phyloP scores from a whole-genome alignment of 2,329 filamentous ascomycete species.

The Xylariaceae sp. region DNA sequence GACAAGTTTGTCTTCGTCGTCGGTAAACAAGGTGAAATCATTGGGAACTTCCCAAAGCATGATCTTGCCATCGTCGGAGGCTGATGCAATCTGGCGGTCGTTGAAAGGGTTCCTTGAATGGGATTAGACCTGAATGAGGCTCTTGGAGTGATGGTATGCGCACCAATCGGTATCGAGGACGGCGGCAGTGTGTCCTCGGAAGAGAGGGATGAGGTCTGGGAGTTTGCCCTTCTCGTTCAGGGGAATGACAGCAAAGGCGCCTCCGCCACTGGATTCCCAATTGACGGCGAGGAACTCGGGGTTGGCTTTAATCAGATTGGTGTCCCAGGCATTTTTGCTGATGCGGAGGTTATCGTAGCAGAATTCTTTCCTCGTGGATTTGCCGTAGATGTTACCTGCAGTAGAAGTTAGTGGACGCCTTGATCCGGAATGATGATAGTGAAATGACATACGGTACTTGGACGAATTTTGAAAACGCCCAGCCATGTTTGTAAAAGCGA shows the following conservation, averaged over 20 bases:
- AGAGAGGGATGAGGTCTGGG: slow-evolving; percentile 89
- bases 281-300: slow-evolving; percentile 95
- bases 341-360: slow-evolving; percentile 98
- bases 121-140: slow-evolving; percentile 24
- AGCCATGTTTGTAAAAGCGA: slow-evolving; percentile 43
- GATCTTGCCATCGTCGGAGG: slow-evolving; percentile 94
- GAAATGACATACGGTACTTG: slow-evolving; percentile 56
- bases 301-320: slow-evolving; percentile 96
- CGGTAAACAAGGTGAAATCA: slow-evolving; percentile 77
- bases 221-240: slow-evolving; percentile 83
- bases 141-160: slow-evolving; percentile 28
- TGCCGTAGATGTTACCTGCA: slow-evolving; percentile 95
- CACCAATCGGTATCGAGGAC: slow-evolving; percentile 98
- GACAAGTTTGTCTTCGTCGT: slow-evolving; percentile 81
- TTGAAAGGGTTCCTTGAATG: slow-evolving; percentile 84
- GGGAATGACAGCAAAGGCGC: slow-evolving; percentile 94
- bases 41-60: slow-evolving; percentile 95
- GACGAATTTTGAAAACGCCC: slow-evolving; percentile 65
- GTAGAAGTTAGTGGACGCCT: slow-evolving; percentile 23
- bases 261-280: slow-evolving; percentile 94
- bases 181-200: slow-evolving; percentile 90
- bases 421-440: slow-evolving; percentile 13
- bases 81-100: slow-evolving; percentile 86
- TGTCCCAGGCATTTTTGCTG: slow-evolving; percentile 98
- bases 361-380: slow-evolving; percentile 91